A percentile compares a stretch with the other conserved stretches of the same genome.
phyloP scores from a whole-genome alignment of 2,329 filamentous ascomycete genomes.

The Ophiostoma novo-ulmi region DNA sequence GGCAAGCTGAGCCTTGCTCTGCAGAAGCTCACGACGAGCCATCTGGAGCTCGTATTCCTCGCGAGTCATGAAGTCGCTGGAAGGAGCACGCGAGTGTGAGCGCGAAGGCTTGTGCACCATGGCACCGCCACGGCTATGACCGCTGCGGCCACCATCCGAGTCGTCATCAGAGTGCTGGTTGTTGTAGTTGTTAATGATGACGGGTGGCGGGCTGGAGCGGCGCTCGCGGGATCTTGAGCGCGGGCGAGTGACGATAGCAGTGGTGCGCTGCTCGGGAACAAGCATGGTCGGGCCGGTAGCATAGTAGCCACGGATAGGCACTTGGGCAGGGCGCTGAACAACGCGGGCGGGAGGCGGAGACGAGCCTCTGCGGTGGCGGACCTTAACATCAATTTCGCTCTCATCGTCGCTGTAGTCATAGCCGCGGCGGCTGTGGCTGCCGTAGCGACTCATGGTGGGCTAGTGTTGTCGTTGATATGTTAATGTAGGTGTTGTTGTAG shows the following conservation, averaged over 20 bases:
- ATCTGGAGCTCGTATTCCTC: constrained; percentile 38
- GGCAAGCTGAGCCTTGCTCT: background rate
- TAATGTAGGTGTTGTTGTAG: background rate
- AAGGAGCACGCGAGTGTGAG: constrained; percentile 28
- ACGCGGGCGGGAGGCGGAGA: constrained; percentile 33
- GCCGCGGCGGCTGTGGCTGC: background rate
- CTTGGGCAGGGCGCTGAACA: constrained; percentile 18
- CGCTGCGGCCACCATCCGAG: constrained; percentile 31
- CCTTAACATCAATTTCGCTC: constrained; percentile 48
- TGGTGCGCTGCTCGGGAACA: constrained; percentile 45
- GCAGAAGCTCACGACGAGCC: background rate
- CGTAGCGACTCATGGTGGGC: constrained; percentile 28
- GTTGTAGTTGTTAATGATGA: constrained; percentile 55
- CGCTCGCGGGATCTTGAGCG: constrained; percentile 45
- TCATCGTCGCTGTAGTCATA: constrained; percentile 47
- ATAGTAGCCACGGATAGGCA: constrained; percentile 41
- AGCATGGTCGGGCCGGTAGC: constrained; percentile 35
- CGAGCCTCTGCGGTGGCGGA: constrained; percentile 38
- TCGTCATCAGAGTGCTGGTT: constrained; percentile 40
- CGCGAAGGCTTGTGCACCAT: constrained; percentile 24
- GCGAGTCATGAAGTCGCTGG: constrained; percentile 36
- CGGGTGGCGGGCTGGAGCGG: constrained; percentile 43
- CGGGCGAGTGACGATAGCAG: constrained; percentile 40
- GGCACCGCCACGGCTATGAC: constrained; percentile 29
- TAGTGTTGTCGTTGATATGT: background rate